phyloP scores from a whole-genome alignment of 768 basidiomycete species.

The Pilatotrama ljubarskyi region DNA sequence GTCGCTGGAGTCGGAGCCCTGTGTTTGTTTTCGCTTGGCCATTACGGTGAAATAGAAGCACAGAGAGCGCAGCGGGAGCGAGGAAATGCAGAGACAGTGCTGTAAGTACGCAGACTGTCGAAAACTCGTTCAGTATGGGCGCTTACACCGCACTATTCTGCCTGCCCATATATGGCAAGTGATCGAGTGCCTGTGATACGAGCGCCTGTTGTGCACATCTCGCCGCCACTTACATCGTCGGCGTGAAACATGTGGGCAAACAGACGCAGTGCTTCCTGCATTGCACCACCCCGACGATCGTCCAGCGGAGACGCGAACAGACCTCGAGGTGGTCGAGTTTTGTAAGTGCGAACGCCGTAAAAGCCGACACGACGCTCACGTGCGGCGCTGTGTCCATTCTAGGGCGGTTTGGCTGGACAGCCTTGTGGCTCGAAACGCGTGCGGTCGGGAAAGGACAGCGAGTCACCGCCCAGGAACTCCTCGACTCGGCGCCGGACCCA shows the following conservation, averaged over 20 bases:
- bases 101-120: background rate
- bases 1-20: slow-evolving; percentile 28
- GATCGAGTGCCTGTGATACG: background rate
- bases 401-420: slow-evolving; percentile 11
- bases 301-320: background rate
- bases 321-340: background rate
- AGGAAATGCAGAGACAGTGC: background rate
- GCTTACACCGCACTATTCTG: background rate
- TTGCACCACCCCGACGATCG: background rate
- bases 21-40: background rate
- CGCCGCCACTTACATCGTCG: background rate
- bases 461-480: slow-evolving; percentile 4
- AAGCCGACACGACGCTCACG: background rate
- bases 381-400: slow-evolving; percentile 5
- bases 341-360: background rate
- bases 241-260: background rate
- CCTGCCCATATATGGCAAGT: background rate
- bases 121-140: background rate
- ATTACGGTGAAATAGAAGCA: background rate
- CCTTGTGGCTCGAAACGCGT: slow-evolving; percentile 5
- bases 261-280: background rate
- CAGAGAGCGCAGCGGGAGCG: background rate
- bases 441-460: background rate
- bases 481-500: background rate
- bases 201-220: background rate